Base-by-base conservation (phyloP, 1,284 basidiomycete genomes). In the Irpex rosettiformis region DNA sequence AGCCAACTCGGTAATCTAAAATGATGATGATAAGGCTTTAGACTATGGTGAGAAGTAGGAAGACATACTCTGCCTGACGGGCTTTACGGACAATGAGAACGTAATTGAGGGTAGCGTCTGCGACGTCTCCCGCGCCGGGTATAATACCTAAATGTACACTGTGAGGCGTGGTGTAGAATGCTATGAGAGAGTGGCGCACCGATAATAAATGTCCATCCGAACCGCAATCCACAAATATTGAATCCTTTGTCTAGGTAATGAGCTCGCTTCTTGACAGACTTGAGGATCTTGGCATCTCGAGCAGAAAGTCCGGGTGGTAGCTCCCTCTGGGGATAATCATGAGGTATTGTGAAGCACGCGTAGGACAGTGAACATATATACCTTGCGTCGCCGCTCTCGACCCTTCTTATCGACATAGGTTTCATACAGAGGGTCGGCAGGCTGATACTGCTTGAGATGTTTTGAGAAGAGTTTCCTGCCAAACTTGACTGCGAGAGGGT, bases 161-260 rank as follows among this genome's bases (percentile, higher is more conserved):
- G 10, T 24, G 21, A n/a, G 6, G 24, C n/a, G 2, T 18, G 28
- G 45, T 56, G 27, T 43, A 43, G 21, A 29, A 4, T 30, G 42
- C 48, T 8, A 30, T 21, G 18, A 25, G 40, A 18, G 27, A 40
- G 29, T 25, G n/a, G 70, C 77, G 59, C 57, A 81, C 81, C 81
- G 55, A 94, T 89, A 65, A 91, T 67, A 72, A 91, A 91, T 24
- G 91, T 86, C 88, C 89, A 96, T 3, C 96, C 95, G 62, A 97
- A 94, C 7, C 86, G 84, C 61, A 97, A 73, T 2, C 95, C 94
- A 65, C 88, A 93, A 8, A 98, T 57, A 52, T 72, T 79, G 77
- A 98, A 92, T 5, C 93, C 90, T 73, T 94, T 96, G 79, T 98
- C 96, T 57, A 98, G 88, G 69, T 89, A 85, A 70, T 95, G 94